phyloP scores from a whole-genome alignment of 148 eudicot species.

The Nepenthes gracilis region DNA sequence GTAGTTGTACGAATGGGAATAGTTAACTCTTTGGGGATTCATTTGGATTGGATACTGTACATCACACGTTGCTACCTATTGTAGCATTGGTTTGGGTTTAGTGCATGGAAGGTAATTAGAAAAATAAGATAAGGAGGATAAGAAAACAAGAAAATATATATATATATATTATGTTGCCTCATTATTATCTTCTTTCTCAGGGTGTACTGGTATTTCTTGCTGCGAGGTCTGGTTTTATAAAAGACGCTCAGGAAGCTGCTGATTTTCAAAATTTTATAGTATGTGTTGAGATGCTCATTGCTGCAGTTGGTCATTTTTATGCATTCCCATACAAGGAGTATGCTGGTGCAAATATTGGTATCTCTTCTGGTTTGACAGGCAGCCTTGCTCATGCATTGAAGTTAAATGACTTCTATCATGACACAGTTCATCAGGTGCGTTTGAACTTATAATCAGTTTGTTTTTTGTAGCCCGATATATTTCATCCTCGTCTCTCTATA shows the following conservation, averaged over 20 bases:
- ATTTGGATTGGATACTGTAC: too few relatives aligned
- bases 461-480: background rate
- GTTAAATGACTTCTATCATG: slow-evolving; percentile 91
- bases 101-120: too few relatives aligned
- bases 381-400: slow-evolving; percentile 88
- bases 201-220: slow-evolving; percentile 92
- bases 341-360: slow-evolving; percentile 89
- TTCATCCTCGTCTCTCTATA: too few relatives aligned
- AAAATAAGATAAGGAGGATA: too few relatives aligned
- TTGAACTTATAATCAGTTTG: slow-evolving; percentile 7
- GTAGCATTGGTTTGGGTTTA: too few relatives aligned
- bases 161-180: slow-evolving; percentile 1
- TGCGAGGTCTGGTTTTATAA: slow-evolving; percentile 74
- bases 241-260: slow-evolving; percentile 74
- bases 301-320: slow-evolving; percentile 84
- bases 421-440: slow-evolving; percentile 92
- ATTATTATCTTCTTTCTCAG: slow-evolving; percentile 23
- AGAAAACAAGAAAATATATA: too few relatives aligned
- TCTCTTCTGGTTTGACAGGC: slow-evolving; percentile 52
- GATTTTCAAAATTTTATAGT: slow-evolving; percentile 78
- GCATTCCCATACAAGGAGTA: slow-evolving; percentile 98
- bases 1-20: too few relatives aligned
- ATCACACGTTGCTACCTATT: too few relatives aligned
- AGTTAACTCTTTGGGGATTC: too few relatives aligned
- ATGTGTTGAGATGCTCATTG: slow-evolving; percentile 97